phyloP scores from a whole-genome alignment of 371 early-diverging fungal species.

The Mortierella sp. region DNA sequence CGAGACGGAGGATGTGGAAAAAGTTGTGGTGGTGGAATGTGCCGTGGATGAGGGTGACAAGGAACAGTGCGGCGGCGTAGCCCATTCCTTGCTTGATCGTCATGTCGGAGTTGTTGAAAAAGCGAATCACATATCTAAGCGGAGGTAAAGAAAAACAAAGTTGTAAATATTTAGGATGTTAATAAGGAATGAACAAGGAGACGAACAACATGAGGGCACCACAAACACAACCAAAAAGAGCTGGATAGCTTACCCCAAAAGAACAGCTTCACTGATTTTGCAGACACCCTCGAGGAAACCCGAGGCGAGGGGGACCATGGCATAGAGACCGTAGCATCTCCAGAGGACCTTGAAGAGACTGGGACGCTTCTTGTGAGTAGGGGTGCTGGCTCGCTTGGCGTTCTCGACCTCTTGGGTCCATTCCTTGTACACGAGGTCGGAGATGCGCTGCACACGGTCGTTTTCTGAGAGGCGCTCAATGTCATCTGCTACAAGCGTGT shows the following conservation, averaged over 20 bases:
- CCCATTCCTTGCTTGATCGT: constrained; percentile 24
- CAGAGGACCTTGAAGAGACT: constrained; percentile 31
- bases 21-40: constrained; percentile 42
- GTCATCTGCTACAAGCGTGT: constrained; percentile 14
- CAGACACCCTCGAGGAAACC: constrained; percentile 19
- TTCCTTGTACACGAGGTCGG: constrained; percentile 22
- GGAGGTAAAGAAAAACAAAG: too few species aligned
- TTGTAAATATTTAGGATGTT: background rate
- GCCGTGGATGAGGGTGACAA: constrained; percentile 30
- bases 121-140: constrained; percentile 39
- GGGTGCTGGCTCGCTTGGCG: constrained; percentile 9
- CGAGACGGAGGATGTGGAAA: constrained; percentile 41
- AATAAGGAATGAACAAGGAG: background rate
- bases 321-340: constrained; percentile 25
- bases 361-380: constrained; percentile 17
- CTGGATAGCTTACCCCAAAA: constrained; percentile 36
- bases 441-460: constrained; percentile 20
- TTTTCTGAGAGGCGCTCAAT: constrained; percentile 24
- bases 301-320: background rate
- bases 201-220: too few species aligned
- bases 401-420: constrained; percentile 20
- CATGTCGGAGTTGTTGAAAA: constrained; percentile 28
- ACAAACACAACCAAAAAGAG: too few species aligned
- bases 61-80: constrained; percentile 29
- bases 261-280: constrained; percentile 44